phyloP scores from a whole-genome alignment of 371 early-diverging fungal species.

The Apophysomyces trapeziformis region DNA sequence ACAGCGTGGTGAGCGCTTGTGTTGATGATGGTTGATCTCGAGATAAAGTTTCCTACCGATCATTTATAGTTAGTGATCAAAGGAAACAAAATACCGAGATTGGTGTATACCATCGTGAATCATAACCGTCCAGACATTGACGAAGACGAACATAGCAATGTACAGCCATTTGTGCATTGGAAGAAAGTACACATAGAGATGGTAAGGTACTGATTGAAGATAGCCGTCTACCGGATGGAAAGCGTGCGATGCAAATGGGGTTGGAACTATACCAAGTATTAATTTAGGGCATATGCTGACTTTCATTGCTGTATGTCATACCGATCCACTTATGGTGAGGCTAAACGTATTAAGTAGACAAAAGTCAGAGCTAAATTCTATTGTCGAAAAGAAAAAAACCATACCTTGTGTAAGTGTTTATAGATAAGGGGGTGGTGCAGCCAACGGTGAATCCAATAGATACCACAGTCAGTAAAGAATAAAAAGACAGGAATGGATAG shows the following conservation, averaged over 20 bases:
- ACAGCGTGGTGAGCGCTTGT: constrained; percentile 95
- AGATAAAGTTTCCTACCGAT: constrained; percentile 63
- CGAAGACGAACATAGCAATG: constrained; percentile 83
- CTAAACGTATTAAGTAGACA: constrained; percentile 22
- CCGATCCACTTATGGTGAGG: constrained; percentile 63
- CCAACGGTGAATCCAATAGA: constrained; percentile 94
- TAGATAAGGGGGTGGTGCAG: constrained; percentile 89
- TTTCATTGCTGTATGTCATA: constrained; percentile 19
- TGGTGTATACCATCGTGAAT: constrained; percentile 89
- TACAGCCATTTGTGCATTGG: constrained; percentile 93
- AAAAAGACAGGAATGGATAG: constrained; percentile 75
- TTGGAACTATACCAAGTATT: constrained; percentile 79
- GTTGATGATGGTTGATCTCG: constrained; percentile 66
- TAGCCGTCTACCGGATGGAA: constrained; percentile 96
- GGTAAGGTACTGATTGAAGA: constrained; percentile 93
- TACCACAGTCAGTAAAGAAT: constrained; percentile 89
- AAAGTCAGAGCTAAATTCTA: constrained; percentile 2
- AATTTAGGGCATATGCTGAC: background rate
- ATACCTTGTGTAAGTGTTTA: constrained; percentile 86
- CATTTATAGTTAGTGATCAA: background rate
- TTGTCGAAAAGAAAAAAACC: constrained; percentile 1
- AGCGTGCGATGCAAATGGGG: constrained; percentile 95
- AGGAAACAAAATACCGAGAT: background rate
- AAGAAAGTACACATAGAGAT: constrained; percentile 83
- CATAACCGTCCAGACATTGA: constrained; percentile 94